Conservation (phyloP, 2,329 filamentous ascomycete genomes). For the Claviceps pazoutovae region DNA sequence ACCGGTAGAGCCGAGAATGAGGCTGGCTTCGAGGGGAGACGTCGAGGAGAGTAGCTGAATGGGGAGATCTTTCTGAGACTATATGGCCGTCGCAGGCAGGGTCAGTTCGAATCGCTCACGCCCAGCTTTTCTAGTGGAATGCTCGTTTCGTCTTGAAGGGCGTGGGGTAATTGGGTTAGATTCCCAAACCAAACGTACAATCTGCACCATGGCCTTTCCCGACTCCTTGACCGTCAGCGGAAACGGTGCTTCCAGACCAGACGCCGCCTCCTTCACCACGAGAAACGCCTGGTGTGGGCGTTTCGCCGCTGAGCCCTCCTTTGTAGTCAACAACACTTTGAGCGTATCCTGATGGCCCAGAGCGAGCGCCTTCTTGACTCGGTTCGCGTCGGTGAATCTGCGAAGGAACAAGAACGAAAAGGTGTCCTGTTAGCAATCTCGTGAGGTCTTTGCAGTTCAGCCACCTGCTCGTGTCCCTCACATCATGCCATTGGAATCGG, state of each 20-base stretch:
- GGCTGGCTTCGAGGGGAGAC: slow-evolving; percentile 59
- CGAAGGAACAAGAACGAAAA: background rate
- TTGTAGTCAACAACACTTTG: slow-evolving; percentile 69
- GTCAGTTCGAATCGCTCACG: background rate
- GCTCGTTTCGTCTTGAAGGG: too few species aligned
- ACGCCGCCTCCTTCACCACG: slow-evolving; percentile 57
- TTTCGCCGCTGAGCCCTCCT: slow-evolving; percentile 64
- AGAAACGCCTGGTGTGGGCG: slow-evolving; percentile 91
- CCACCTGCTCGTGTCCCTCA: too few species aligned
- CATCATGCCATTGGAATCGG: background rate
- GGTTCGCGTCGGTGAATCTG: slow-evolving; percentile 45
- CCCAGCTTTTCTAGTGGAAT: background rate
- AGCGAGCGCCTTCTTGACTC: slow-evolving; percentile 48
- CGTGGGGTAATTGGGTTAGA: too few species aligned
- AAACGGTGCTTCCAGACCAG: slow-evolving; percentile 76
- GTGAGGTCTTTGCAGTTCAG: too few species aligned
- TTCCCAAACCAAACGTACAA: slow-evolving; percentile 44
- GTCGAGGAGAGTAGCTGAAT: slow-evolving; percentile 59
- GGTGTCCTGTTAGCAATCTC: background rate
- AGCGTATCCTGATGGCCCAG: slow-evolving; percentile 59
- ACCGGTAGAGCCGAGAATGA: slow-evolving; percentile 81
- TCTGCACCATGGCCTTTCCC: slow-evolving; percentile 71
- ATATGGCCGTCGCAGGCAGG: slow-evolving; percentile 1
- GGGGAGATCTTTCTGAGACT: slow-evolving; percentile 85
- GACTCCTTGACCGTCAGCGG: slow-evolving; percentile 72